These are phyloP conservation scores for Didymella pinodella DNA, from an alignment of 2,329 filamentous ascomycete genomes.

Conservation along the genomic window DNA sequence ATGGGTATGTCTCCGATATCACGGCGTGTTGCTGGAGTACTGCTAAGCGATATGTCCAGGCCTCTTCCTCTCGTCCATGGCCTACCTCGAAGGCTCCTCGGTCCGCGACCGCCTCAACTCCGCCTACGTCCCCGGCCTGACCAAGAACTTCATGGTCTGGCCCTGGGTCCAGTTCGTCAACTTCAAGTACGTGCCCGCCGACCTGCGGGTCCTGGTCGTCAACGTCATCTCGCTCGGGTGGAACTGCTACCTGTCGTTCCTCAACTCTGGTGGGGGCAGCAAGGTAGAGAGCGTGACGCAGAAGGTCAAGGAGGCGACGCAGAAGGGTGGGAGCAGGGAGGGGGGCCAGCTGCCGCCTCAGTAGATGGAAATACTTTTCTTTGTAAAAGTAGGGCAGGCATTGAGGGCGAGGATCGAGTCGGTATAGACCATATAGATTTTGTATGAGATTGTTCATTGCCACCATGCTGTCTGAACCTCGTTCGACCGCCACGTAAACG, in stretches of 20 bases:
- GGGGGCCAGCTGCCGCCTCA: slow-evolving; percentile 39
- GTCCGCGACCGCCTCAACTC: slow-evolving; percentile 74
- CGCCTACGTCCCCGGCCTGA: slow-evolving; percentile 75
- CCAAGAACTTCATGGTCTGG: slow-evolving; percentile 89
- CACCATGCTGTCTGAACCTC: too few species aligned
- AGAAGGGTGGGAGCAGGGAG: slow-evolving; percentile 27
- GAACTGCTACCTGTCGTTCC: slow-evolving; percentile 53
- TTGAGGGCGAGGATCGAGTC: background rate
- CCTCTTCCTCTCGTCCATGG: slow-evolving; percentile 84
- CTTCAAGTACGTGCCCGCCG: slow-evolving; percentile 84
- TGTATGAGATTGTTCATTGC: background rate
- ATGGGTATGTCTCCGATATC: slow-evolving; percentile 57
- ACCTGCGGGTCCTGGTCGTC: slow-evolving; percentile 84
- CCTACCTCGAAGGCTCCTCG: slow-evolving; percentile 74
- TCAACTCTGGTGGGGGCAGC: slow-evolving; percentile 46
- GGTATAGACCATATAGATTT: background rate
- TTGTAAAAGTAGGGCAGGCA: background rate
- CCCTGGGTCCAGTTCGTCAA: slow-evolving; percentile 84
- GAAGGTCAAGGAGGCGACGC: slow-evolving; percentile 20
- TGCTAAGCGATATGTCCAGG: slow-evolving; percentile 1
- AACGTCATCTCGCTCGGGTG: slow-evolving; percentile 70
- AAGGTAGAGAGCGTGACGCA: slow-evolving; percentile 1
- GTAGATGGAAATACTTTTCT: slow-evolving; percentile 13
- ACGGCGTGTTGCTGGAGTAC: background rate
- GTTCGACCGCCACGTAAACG: too few species aligned